Conservation (phyloP, 371 early-diverging fungal species). For the Globomyces sp. region DNA sequence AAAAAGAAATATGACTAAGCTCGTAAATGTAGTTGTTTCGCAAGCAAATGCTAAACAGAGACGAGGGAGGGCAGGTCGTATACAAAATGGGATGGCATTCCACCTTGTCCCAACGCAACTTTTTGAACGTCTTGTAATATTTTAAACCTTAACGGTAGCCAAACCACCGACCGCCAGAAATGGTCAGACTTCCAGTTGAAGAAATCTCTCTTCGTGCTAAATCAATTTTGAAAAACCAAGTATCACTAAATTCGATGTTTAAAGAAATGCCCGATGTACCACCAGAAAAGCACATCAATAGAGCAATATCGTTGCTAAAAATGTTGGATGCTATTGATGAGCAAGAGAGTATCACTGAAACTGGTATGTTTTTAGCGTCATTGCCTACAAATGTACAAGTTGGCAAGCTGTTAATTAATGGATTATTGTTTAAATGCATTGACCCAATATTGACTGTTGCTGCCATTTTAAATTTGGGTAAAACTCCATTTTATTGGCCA, state of each 20-base stretch:
- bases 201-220: conserved; percentile 56
- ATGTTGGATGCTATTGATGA: conserved; percentile 50
- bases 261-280: conserved; percentile 53
- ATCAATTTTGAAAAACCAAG: background rate
- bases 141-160: background rate
- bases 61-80: conserved; percentile 91
- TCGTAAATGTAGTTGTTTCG: conserved; percentile 70
- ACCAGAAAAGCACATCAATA: conserved; percentile 21
- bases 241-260: conserved; percentile 33
- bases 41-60: conserved; percentile 87
- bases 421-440: conserved; percentile 74
- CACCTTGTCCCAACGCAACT: conserved; percentile 61
- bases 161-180: conserved; percentile 52
- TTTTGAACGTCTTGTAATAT: conserved; percentile 50
- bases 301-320: conserved; percentile 33
- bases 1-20: conserved; percentile 60
- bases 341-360: conserved; percentile 46
- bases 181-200: conserved; percentile 74
- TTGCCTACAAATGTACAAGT: conserved; percentile 59
- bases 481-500: background rate
- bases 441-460: conserved; percentile 79
- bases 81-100: conserved; percentile 77
- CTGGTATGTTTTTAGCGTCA: conserved; percentile 50
- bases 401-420: conserved; percentile 86
- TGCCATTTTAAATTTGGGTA: background rate